These are phyloP conservation scores for Naematelia aurantialba DNA, from an alignment of 768 basidiomycete species.

Conservation along the genomic window DNA sequence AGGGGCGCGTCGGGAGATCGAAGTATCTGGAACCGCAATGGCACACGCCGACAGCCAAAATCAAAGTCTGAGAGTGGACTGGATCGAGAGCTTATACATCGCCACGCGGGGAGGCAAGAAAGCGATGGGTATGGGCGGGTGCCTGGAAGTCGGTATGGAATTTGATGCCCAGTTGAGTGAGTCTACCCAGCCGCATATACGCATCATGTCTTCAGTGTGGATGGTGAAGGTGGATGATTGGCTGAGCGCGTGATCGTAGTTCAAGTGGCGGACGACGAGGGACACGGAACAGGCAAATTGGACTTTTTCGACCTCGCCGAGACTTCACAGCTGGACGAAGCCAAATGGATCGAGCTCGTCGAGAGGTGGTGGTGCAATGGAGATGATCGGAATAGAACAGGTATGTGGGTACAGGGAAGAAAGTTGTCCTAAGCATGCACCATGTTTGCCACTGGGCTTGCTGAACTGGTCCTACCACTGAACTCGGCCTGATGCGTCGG, in stretches of 20 bases:
- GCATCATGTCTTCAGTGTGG: too few relatives aligned
- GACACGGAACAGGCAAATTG: constrained; percentile 58
- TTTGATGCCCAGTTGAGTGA: constrained; percentile 50
- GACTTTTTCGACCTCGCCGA: constrained; percentile 62
- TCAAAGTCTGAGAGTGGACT: constrained; percentile 60
- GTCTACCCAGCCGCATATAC: constrained; percentile 10
- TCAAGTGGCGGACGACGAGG: constrained; percentile 52
- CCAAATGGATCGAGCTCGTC: constrained; percentile 57
- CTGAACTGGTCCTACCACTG: background rate
- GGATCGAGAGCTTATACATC: constrained; percentile 76
- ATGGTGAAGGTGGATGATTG: background rate
- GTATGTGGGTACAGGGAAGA: constrained; percentile 73
- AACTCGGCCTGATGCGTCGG: too few relatives aligned
- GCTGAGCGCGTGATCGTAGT: constrained; percentile 52
- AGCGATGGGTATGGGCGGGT: constrained; percentile 60
- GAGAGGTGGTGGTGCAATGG: constrained; percentile 93
- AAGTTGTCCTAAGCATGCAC: background rate
- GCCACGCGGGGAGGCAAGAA: constrained; percentile 74
- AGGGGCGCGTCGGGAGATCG: constrained; percentile 46
- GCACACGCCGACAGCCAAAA: constrained; percentile 12
- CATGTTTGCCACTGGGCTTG: constrained; percentile 1
- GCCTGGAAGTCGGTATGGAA: constrained; percentile 36
- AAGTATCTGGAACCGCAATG: constrained; percentile 4
- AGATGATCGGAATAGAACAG: constrained; percentile 61
- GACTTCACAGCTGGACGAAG: constrained; percentile 7